Conservation (phyloP, 139 green algal species). For the Micromonas pusilla region DNA sequence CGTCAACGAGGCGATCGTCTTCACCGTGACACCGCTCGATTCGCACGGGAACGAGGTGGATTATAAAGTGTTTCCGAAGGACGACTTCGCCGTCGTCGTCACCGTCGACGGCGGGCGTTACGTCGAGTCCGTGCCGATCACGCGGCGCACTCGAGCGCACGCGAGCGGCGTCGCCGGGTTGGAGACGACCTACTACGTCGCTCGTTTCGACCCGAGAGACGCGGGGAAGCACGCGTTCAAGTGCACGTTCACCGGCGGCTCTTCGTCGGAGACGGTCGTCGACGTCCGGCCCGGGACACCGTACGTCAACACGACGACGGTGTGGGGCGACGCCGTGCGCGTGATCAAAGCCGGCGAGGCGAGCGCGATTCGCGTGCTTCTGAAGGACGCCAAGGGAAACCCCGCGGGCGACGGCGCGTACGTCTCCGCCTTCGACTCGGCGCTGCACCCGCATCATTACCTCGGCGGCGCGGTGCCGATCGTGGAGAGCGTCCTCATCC, state of each 20-base stretch:
- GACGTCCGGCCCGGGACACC: not conserved
- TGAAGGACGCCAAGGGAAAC: not conserved
- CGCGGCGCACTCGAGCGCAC: no score
- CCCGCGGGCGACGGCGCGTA: not conserved
- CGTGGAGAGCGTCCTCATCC: not conserved
- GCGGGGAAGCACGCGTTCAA: not conserved
- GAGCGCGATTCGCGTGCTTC: not conserved
- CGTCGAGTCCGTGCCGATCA: not conserved
- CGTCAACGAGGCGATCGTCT: not conserved
- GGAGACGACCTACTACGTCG: no score
- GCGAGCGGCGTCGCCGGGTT: no score
- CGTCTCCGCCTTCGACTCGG: not conserved
- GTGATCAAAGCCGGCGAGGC: not conserved
- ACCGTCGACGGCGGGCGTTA: not conserved
- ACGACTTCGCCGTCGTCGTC: not conserved
- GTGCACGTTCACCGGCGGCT: not conserved
- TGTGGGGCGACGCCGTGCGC: not conserved
- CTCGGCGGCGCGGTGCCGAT: not conserved
- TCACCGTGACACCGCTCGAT: not conserved
- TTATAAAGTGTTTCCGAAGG: not conserved
- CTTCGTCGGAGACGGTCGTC: not conserved
- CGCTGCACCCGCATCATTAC: not conserved
- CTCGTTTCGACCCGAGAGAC: no score
- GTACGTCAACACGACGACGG: not conserved
- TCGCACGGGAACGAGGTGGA: not conserved